Evolutionary conservation across 2,329 filamentous ascomycete genomes (phyloP), one percentile per base, ranked within the genome.

Genomic region (Xylaria sp.): DNA sequence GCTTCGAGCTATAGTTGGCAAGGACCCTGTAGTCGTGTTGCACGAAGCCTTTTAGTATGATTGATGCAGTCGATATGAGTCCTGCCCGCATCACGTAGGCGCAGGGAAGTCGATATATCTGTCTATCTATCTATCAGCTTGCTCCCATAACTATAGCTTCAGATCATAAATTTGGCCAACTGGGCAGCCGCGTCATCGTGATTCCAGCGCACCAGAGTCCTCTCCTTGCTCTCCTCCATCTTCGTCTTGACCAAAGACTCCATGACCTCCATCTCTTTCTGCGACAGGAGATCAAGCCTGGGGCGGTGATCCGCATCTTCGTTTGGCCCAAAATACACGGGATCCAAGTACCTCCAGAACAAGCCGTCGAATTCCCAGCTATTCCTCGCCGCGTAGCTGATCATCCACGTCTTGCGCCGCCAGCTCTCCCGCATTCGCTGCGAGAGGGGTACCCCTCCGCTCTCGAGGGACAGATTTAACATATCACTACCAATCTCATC

Each of bases 381-480:
- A 11, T 58, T 64, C 17, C 61, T 57, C 7, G 61, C 53, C 13
- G 61, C 61, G 51, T 64, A 64, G 42, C 48, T 64, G 51, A 46
- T 23, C 61, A 64, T 64, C 53, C 61, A 49, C 20, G 48, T 20
- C 40, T 51, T 42, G 23, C 11, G 33, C 38, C 58, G n/a, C 53
- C 61, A 64, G 28, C 77, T 80, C 38, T 79, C 71, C 6, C 75
- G 65, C 80, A 83, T 82, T 13, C 77, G 73, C 17, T 57, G 64
- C 0, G 79, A 82, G 13, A 81, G 75, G 1, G 59, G 61, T 0
- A 62, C n/a, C 49, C n/a, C 2, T 7, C n/a, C n/a, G n/a, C n/a
- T 28, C 28, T 28, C 40, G 3, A 23, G 49, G 2, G 49, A 54
- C 17, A 53, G 15, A 20, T n/a, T 15, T 6, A 28, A 7, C 17